Percentiles rank a stretch among this genome's conserved stretches.
Evolutionary conservation across 208 protist species (phyloP).

Genomic region (Leishmania martiniquensis): DNA sequence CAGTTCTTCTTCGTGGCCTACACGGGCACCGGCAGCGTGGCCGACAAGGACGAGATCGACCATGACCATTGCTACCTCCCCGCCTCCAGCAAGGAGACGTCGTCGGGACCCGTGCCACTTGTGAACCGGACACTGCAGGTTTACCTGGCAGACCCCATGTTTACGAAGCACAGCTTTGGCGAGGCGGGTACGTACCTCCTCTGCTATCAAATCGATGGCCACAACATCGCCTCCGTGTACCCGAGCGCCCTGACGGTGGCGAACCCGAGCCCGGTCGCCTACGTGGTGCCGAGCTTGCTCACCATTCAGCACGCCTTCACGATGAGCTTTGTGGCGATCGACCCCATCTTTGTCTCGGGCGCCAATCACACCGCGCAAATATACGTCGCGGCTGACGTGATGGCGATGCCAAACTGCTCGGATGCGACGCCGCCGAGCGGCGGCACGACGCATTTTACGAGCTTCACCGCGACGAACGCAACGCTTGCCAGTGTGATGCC

Average conservation of each 20-base stretch:
- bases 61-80: constrained; percentile 80
- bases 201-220: constrained; percentile 66
- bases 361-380: constrained; percentile 51
- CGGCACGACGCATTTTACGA: constrained; percentile 60
- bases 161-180: constrained; percentile 57
- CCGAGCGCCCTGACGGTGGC: constrained; percentile 45
- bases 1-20: constrained; percentile 81
- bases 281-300: constrained; percentile 67
- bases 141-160: constrained; percentile 33
- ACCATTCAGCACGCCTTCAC: constrained; percentile 47
- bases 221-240: constrained; percentile 75
- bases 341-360: constrained; percentile 65
- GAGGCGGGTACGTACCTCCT: constrained; percentile 58
- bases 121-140: constrained; percentile 79
- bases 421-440: constrained; percentile 42
- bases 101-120: constrained; percentile 33
- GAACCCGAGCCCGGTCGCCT: constrained; percentile 72
- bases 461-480: constrained; percentile 53
- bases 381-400: constrained; percentile 36
- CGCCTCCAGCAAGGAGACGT: constrained; percentile 40
- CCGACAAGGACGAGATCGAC: constrained; percentile 42
- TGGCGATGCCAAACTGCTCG: constrained; percentile 43
- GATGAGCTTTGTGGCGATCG: constrained; percentile 64
- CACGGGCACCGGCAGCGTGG: constrained; percentile 32
- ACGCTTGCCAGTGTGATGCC: constrained; percentile 63